phyloP scores from a whole-genome alignment of 176 grass and related monocot genomes.

The Hordeum vulgare region MorexV3_pseudomolecules_assembly NC_058523.1:12329955-12330454 shows the following conservation, averaged over 20 bases:
- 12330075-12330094: neutral
- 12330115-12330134: conserved; percentile 6
- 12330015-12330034: neutral
- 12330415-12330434: neutral
- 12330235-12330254: neutral
- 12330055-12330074: neutral
- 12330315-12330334: neutral
- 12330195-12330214: neutral
- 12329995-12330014: neutral
- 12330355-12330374: neutral
- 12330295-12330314: conserved; percentile 13
- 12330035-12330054: neutral
- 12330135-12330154: neutral
- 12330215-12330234: neutral
- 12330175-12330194: neutral
- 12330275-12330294: neutral
- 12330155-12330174: conserved; percentile 1
- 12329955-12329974: neutral
- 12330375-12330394: neutral
- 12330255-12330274: neutral
- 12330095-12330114: conserved; percentile 4
- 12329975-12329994: neutral
- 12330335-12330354: conserved; percentile 3
- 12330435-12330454: neutral
- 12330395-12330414: neutral